phyloP scores from a whole-genome alignment of 805 yeast species.

The Schizosaccharomyces cryophilus region DNA sequence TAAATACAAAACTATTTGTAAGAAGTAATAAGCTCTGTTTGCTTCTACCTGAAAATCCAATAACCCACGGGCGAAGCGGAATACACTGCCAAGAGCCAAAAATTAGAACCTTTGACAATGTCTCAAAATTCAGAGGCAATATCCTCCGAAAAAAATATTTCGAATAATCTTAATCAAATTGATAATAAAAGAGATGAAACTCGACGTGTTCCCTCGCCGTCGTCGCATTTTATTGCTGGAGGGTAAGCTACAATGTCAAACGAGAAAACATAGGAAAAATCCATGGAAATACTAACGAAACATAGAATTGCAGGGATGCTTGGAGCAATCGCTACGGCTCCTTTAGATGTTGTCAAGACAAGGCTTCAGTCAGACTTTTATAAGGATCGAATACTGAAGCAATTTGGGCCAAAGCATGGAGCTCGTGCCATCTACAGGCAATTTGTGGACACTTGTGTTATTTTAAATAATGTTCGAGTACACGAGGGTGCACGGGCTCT shows the following conservation, averaged over 20 bases:
- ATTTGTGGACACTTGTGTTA: conserved; percentile 58
- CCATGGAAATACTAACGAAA: background rate
- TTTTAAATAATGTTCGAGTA: conserved; percentile 32
- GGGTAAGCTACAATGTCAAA: background rate
- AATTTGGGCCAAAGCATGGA: conserved; percentile 4
- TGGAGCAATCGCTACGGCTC: conserved; percentile 84
- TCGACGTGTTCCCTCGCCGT: conserved; percentile 19
- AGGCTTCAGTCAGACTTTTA: conserved; percentile 78
- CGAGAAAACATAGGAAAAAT: too few relatives aligned
- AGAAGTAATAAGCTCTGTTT: too few relatives aligned
- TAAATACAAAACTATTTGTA: too few relatives aligned
- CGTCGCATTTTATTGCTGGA: conserved; percentile 58
- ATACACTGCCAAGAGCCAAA: background rate
- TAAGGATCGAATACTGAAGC: conserved; percentile 6
- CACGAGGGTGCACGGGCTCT: conserved; percentile 68
- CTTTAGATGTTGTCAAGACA: conserved; percentile 85
- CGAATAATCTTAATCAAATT: background rate
- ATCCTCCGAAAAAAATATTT: background rate
- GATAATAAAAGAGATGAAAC: background rate
- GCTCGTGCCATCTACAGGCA: conserved; percentile 31
- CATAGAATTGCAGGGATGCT: conserved; percentile 67
- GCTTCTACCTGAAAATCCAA: too few relatives aligned
- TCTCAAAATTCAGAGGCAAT: background rate
- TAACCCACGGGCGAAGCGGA: background rate
- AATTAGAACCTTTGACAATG: background rate